phyloP scores from a whole-genome alignment of 2,329 filamentous ascomycete species.

The Davidsoniella virescens region DNA sequence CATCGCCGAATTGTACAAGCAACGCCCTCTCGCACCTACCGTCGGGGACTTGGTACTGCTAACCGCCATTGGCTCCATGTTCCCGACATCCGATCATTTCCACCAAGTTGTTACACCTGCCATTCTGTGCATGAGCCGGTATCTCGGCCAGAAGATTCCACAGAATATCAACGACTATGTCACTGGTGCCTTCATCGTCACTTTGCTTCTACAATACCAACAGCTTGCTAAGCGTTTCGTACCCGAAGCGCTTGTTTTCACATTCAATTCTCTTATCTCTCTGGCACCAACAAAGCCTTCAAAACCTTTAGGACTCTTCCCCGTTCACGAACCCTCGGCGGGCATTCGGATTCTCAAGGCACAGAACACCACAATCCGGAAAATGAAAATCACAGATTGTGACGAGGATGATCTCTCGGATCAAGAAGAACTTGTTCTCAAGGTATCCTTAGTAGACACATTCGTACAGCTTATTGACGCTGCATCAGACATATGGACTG shows the following conservation, averaged over 20 bases:
- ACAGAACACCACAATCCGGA: slow-evolving; percentile 27
- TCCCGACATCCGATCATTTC: slow-evolving; percentile 93
- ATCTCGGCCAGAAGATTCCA: slow-evolving; percentile 62
- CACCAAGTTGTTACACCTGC: slow-evolving; percentile 88
- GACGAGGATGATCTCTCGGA: slow-evolving; percentile 15
- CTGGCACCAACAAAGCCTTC: slow-evolving; percentile 41
- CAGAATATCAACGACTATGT: slow-evolving; percentile 48
- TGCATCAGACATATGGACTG: slow-evolving; percentile 57
- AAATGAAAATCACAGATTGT: slow-evolving; percentile 45
- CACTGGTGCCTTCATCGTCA: slow-evolving; percentile 62
- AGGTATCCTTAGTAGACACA: slow-evolving; percentile 44
- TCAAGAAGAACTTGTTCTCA: slow-evolving; percentile 24
- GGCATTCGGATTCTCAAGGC: slow-evolving; percentile 34
- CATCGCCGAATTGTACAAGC: slow-evolving; percentile 38
- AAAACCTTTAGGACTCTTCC: slow-evolving; percentile 38
- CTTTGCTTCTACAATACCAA: slow-evolving; percentile 70
- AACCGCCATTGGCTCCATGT: slow-evolving; percentile 68
- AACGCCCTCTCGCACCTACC: slow-evolving; percentile 30
- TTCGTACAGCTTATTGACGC: slow-evolving; percentile 49
- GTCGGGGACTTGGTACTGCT: slow-evolving; percentile 64
- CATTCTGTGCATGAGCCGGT: slow-evolving; percentile 68
- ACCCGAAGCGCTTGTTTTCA: slow-evolving; percentile 74
- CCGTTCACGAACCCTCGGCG: slow-evolving; percentile 38
- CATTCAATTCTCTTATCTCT: slow-evolving; percentile 53
- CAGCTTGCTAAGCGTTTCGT: slow-evolving; percentile 70